Evolutionary conservation across 192 early-diverging fungal genomes (phyloP).

Genomic region (Umbelopsis sp.): DNA sequence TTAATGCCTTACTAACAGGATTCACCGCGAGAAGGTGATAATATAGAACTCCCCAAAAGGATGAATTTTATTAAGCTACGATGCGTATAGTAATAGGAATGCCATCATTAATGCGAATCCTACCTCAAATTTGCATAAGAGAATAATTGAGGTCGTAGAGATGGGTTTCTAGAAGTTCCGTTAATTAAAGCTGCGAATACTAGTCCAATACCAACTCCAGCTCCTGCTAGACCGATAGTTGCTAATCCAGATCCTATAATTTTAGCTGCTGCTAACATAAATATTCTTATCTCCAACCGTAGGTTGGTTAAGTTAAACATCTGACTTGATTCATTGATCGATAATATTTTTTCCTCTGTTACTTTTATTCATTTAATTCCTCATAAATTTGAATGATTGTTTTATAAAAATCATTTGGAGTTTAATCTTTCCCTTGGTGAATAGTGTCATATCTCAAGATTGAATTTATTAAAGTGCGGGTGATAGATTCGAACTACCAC

Average conservation of each 20-base stretch:
- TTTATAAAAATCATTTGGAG: too few species aligned
- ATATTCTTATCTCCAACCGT: conserved; percentile 5
- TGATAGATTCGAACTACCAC: conserved; percentile 26
- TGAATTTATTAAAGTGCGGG: background rate
- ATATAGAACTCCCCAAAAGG: too few species aligned
- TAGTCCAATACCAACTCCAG: conserved; percentile 20
- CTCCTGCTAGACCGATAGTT: conserved; percentile 21
- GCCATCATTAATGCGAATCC: too few species aligned
- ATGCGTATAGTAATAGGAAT: too few species aligned
- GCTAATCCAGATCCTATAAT: conserved; percentile 26
- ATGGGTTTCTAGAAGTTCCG: conserved; percentile 19
- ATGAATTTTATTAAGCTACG: too few species aligned
- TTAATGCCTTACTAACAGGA: too few species aligned
- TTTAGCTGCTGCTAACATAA: conserved; percentile 26
- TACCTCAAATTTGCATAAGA: too few species aligned
- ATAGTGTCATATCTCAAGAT: too few species aligned
- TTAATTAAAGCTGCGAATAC: conserved; percentile 26
- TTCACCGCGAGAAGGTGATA: too few species aligned
- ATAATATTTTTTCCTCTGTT: conserved; percentile 7
- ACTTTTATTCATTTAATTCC: background rate
- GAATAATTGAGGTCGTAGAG: conserved; percentile 21
- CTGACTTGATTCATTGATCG: background rate
- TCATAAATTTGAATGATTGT: too few species aligned
- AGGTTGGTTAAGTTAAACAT: conserved; percentile 5
- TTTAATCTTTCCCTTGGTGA: too few species aligned